Percentiles rank a stretch among this genome's conserved stretches.
phyloP scores from a whole-genome alignment of 177 flowering plant genomes.

The Vitis hybrid region DNA sequence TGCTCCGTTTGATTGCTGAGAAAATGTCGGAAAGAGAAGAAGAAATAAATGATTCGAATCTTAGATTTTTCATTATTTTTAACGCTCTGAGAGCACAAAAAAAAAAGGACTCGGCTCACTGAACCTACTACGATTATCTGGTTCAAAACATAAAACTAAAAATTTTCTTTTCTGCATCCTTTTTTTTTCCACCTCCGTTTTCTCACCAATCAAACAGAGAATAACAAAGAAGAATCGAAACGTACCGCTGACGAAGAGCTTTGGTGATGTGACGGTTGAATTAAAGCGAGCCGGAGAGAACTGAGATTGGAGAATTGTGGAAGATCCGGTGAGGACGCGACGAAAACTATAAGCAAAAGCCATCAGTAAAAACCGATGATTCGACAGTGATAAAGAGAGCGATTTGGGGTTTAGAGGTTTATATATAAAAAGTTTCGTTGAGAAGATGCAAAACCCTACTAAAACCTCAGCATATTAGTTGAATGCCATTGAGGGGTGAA shows the following conservation, averaged over 20 bases:
- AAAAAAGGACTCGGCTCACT: neutral
- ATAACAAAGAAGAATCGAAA: neutral
- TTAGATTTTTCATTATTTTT: neutral
- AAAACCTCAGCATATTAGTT: too few relatives aligned
- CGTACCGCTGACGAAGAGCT: constrained; percentile 75
- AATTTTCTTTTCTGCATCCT: too few relatives aligned
- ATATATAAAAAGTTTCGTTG: too few relatives aligned
- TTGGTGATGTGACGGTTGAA: constrained; percentile 65
- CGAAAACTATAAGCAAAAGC: constrained; percentile 48
- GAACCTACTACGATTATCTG: too few relatives aligned
- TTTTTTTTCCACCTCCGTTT: neutral
- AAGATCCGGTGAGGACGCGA: constrained; percentile 30
- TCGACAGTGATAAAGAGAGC: neutral
- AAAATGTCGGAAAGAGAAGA: neutral
- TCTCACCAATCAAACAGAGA: neutral
- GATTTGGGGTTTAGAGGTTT: constrained; percentile 14
- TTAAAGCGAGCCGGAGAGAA: constrained; percentile 32
- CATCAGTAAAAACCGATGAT: constrained; percentile 23
- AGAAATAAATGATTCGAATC: neutral
- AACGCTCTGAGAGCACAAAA: neutral
- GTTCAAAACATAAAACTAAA: neutral
- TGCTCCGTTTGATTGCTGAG: neutral
- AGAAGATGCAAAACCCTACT: too few relatives aligned
- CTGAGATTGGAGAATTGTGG: constrained; percentile 27
- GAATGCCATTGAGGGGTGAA: too few relatives aligned